These are phyloP conservation scores for Phylloporus rhodoxanthus DNA, from an alignment of 768 basidiomycete species.

Conservation along the genomic window DNA sequence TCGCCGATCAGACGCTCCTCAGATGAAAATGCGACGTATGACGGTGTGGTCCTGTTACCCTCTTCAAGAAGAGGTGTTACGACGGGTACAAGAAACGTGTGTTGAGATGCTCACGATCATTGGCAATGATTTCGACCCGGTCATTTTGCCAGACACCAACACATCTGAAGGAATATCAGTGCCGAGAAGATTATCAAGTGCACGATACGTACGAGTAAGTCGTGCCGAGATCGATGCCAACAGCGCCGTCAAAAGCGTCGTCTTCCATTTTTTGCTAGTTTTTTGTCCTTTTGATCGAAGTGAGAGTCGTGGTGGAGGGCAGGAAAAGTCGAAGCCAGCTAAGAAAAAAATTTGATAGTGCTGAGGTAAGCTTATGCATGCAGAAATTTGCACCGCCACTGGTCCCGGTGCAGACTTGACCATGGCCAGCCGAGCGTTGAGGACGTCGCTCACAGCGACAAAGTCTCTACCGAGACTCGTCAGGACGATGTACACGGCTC, in stretches of 20 bases:
- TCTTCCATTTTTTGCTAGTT: conserved; percentile 69
- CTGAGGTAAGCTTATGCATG: conserved; percentile 49
- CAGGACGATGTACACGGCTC: conserved; percentile 28
- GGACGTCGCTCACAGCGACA: conserved; percentile 17
- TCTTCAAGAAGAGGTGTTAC: conserved; percentile 40
- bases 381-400: conserved; percentile 32
- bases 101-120: conserved; percentile 46
- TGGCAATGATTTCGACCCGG: conserved; percentile 98
- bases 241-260: conserved; percentile 80
- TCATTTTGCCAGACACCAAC: conserved; percentile 99
- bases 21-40: conserved; percentile 98
- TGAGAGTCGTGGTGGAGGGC: conserved; percentile 31
- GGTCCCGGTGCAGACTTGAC: conserved; percentile 3
- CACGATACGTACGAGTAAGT: conserved; percentile 77
- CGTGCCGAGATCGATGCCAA: conserved; percentile 96
- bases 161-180: conserved; percentile 52
- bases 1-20: conserved; percentile 98
- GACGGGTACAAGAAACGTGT: not conserved
- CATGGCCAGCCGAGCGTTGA: conserved; percentile 27
- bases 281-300: conserved; percentile 29
- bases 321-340: conserved; percentile 10
- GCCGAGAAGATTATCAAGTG: conserved; percentile 13
- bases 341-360: conserved; percentile 38
- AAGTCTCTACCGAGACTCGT: conserved; percentile 20
- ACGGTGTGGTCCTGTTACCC: conserved; percentile 98